Conservation (phyloP, 495 filamentous ascomycete genomes). For the Pseudomonodictys pantanalensis region DNA sequence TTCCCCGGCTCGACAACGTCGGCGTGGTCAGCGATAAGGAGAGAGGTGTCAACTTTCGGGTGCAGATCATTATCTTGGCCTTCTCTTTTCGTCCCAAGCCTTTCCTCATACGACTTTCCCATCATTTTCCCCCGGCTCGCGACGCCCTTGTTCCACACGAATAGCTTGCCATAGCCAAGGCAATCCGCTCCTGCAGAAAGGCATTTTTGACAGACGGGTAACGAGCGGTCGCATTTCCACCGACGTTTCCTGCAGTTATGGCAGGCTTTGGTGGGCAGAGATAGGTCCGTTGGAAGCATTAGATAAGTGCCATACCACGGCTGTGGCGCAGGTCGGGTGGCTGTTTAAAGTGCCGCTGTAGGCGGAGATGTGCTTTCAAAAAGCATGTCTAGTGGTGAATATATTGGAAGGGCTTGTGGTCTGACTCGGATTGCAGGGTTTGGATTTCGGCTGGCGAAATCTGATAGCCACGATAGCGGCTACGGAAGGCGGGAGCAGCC, state of each 20-base stretch:
- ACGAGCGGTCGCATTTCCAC: constrained; percentile 42
- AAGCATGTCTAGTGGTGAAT: too few species aligned
- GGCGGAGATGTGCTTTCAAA: too few species aligned
- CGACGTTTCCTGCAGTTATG: constrained; percentile 44
- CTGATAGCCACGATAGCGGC: neutral
- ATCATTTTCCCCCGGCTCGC: constrained; percentile 47
- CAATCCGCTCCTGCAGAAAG: constrained; percentile 38
- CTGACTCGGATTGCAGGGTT: neutral
- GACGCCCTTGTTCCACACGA: constrained; percentile 44
- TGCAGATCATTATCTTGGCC: constrained; percentile 6
- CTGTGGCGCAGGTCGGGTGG: neutral
- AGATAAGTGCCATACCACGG: neutral
- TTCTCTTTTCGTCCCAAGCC: neutral
- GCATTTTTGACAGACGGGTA: constrained; percentile 44
- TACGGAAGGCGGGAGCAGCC: neutral
- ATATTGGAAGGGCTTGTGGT: neutral
- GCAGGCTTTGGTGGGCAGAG: constrained; percentile 31
- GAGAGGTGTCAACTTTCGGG: too few species aligned
- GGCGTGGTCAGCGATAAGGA: too few species aligned
- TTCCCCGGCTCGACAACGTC: too few species aligned
- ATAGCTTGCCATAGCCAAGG: constrained; percentile 43
- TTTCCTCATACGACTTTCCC: constrained; percentile 41
- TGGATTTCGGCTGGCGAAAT: neutral
- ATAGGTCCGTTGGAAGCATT: constrained; percentile 7
- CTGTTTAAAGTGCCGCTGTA: too few species aligned